phyloP scores from a whole-genome alignment of 148 eudicot genomes.

The Rhododendron griersonianum region DNA sequence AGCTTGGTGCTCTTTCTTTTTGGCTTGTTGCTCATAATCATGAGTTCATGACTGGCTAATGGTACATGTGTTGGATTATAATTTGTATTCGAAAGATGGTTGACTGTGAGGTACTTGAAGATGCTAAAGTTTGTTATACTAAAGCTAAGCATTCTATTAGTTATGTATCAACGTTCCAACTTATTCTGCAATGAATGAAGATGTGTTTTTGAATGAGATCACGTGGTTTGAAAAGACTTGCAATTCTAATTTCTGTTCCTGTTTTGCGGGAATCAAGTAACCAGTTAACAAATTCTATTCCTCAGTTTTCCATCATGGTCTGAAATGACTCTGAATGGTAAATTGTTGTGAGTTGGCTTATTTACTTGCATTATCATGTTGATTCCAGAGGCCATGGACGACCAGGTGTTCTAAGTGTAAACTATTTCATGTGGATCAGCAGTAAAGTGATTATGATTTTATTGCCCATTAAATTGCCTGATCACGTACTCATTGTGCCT shows the following conservation, averaged over 20 bases:
- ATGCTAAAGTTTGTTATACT: neutral
- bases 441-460: neutral
- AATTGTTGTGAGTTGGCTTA: neutral
- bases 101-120: neutral
- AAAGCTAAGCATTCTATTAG: neutral
- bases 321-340: neutral
- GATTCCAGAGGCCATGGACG: neutral
- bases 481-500: neutral
- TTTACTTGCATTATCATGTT: slow-evolving; percentile 2
- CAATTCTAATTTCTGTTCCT: neutral
- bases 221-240: neutral
- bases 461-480: neutral
- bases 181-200: neutral
- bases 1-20: neutral
- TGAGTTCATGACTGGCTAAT: neutral
- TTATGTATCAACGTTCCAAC: neutral
- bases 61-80: neutral
- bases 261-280: neutral
- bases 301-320: neutral
- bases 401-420: neutral
- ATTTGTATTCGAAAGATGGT: neutral
- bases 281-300: neutral
- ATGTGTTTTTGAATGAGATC: neutral
- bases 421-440: neutral
- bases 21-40: neutral